Conservation (phyloP, 768 basidiomycete genomes). For the Trametes cinnabarina region DNA sequence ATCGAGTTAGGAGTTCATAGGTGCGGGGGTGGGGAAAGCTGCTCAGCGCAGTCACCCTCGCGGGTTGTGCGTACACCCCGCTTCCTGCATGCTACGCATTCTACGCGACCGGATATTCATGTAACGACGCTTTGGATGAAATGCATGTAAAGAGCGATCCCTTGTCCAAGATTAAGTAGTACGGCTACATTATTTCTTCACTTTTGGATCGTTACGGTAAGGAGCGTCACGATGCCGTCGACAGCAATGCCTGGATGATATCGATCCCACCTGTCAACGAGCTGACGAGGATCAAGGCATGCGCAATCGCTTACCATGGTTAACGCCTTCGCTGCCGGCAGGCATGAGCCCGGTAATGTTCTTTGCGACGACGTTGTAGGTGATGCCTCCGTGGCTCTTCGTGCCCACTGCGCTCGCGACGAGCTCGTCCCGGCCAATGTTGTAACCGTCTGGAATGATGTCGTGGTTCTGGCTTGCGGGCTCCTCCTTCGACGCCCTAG, state of each 20-base stretch:
- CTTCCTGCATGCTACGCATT: too few relatives aligned
- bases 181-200: background rate
- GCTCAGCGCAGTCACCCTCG: too few relatives aligned
- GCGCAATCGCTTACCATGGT: slow-evolving; percentile 41
- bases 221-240: slow-evolving; percentile 50
- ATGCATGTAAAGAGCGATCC: too few relatives aligned
- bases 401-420: slow-evolving; percentile 36
- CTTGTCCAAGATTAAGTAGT: too few relatives aligned
- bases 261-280: too few relatives aligned
- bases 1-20: background rate
- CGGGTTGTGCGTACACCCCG: too few relatives aligned
- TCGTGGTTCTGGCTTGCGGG: slow-evolving; percentile 23
- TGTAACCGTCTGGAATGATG: slow-evolving; percentile 31
- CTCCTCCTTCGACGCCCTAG: slow-evolving; percentile 29
- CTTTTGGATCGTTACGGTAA: slow-evolving; percentile 46
- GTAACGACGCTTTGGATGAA: too few relatives aligned
- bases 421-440: slow-evolving; percentile 33
- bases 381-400: slow-evolving; percentile 39
- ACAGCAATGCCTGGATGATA: slow-evolving; percentile 50
- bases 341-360: slow-evolving; percentile 52
- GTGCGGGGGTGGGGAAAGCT: background rate
- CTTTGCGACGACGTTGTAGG: slow-evolving; percentile 42
- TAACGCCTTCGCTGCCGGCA: slow-evolving; percentile 46
- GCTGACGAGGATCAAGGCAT: too few relatives aligned
- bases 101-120: too few relatives aligned